Evolutionary conservation across 805 yeast species (phyloP).

Genomic region (Spencermartinsiella europaea): DNA sequence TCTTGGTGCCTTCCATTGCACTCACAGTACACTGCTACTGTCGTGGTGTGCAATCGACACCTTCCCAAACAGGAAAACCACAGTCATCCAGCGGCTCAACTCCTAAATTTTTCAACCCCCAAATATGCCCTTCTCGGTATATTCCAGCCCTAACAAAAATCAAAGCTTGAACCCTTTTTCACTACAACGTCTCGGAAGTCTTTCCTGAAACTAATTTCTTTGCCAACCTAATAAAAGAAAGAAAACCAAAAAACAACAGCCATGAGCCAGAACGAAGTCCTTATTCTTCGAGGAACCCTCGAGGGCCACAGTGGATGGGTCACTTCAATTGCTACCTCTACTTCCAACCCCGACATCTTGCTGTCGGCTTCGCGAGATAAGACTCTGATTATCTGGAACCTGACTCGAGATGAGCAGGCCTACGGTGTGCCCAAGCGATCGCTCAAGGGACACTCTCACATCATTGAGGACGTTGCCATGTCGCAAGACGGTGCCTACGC

Average conservation of each 20-base stretch:
- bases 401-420: constrained; percentile 91
- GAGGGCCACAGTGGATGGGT: constrained; percentile 97
- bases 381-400: constrained; percentile 96
- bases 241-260: neutral
- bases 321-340: constrained; percentile 96
- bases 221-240: neutral
- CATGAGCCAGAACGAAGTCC: constrained; percentile 61
- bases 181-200: no score
- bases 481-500: constrained; percentile 98
- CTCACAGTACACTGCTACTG: no score
- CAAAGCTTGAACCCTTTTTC: neutral
- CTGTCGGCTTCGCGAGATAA: constrained; percentile 99
- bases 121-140: neutral
- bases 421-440: constrained; percentile 98
- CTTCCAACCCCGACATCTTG: constrained; percentile 95
- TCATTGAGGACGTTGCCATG: constrained; percentile 95
- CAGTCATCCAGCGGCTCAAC: no score
- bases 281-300: constrained; percentile 99
- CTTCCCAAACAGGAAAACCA: no score
- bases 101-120: constrained; percentile 1
- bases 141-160: neutral
- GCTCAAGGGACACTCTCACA: constrained; percentile 98
- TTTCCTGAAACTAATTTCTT: neutral
- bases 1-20: no score
- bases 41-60: no score